phyloP scores from a whole-genome alignment of 1,284 basidiomycete genomes.

The Leccinum huronense region DNA sequence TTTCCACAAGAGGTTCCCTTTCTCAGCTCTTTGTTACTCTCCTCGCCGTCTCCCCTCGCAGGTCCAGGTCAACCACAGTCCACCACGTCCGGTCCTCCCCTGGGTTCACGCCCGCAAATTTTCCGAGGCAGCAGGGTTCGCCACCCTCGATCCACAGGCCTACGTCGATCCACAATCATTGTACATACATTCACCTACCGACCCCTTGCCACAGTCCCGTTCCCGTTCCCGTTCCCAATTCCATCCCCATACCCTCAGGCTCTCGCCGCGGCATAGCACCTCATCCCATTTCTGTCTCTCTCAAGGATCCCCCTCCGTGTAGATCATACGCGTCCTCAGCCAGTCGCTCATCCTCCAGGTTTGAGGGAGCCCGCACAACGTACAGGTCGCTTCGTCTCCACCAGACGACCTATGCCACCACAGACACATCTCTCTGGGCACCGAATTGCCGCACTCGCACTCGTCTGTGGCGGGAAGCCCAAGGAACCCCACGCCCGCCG shows the following conservation, averaged over 20 bases:
- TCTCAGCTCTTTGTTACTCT: constrained; percentile 11
- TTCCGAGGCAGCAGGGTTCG: constrained; percentile 9
- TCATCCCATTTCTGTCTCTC: constrained; percentile 12
- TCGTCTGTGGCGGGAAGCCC: background rate
- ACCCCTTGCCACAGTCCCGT: background rate
- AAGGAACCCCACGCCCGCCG: background rate
- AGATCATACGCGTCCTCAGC: constrained; percentile 14
- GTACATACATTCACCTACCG: background rate
- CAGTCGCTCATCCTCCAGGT: constrained; percentile 24
- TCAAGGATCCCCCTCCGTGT: constrained; percentile 13
- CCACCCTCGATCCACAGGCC: constrained; percentile 14
- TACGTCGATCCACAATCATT: constrained; percentile 8
- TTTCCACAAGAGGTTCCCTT: constrained; percentile 19
- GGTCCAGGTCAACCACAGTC: constrained; percentile 6
- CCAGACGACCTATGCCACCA: background rate
- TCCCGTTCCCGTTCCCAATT: constrained; percentile 11
- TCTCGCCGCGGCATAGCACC: constrained; percentile 4
- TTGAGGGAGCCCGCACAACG: constrained; percentile 5
- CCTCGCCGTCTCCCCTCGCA: constrained; percentile 13
- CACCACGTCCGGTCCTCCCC: background rate
- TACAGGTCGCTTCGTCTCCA: constrained; percentile 6
- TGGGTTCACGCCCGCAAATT: constrained; percentile 2
- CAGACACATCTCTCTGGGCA: constrained; percentile 16
- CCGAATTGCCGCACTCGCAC: background rate
- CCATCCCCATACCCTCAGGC: constrained; percentile 5